Evolutionary conservation across 2,329 filamentous ascomycete genomes (phyloP), one percentile per base, ranked within the genome.

Genomic region (Fusarium sp.): DNA sequence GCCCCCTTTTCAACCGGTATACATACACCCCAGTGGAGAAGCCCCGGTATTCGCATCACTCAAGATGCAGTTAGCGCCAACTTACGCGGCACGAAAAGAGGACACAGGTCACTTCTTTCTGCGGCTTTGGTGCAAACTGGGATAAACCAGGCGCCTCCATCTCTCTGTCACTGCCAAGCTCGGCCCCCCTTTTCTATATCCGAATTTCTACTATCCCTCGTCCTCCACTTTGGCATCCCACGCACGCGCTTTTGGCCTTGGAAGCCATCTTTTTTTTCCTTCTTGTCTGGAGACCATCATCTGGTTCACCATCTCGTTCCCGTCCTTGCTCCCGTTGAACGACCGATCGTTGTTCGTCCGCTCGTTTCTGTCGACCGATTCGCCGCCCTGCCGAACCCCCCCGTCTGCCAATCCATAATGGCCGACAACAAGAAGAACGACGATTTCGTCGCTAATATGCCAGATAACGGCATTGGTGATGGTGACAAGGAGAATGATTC

Each of bases 381-480:
- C 49, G 55, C 59, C 54, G 67, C 38, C 34, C 20, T 20, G 16
- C 14, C 51, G 16, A 36, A 34, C 56, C 40, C 65, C 54, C 16
- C 11, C 34, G 18, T 42, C 53, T 20, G 16, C 36, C 31, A 23
- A 46, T 46, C n/a, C 59, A 20, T 44, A 49, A 71, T 71, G 69
- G 65, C 69, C 36, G 69, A 71, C 40, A 69, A 69, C 46, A 71
- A 71, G 59, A 71, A 72, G 62, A 71, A 69, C 58, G 69, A 71
- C n/a, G 69, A 71, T 54, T 71, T 71, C 42, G 68, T 71, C 40
- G 65, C 69, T 27, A 49, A 58, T 18, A 71, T 69, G 65, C 63
- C 68, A 18, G 69, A 70, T 13, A 51, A 42, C 36, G 54, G 62
- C 42, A 70, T 71, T 33, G 68, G 64, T 9, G 64, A 70, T 51